phyloP scores from a whole-genome alignment of 139 green algal species.

The Tetratostichococcus sp. region DNA sequence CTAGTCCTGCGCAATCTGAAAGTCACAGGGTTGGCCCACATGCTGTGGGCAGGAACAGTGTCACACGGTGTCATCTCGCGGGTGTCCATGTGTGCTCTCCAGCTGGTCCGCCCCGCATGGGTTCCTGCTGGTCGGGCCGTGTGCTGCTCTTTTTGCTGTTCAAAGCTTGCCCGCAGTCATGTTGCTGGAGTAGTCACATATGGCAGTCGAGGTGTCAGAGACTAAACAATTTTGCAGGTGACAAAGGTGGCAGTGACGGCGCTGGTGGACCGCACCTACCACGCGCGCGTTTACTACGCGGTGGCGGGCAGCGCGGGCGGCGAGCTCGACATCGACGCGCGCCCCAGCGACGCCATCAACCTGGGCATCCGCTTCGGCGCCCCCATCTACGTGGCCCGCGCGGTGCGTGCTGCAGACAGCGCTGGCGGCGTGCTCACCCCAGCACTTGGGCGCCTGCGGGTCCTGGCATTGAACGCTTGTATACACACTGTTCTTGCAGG shows the following conservation, averaged over 20 bases:
- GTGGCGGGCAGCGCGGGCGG: not conserved
- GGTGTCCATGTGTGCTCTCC: not conserved
- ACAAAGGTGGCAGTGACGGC: constrained; percentile 51
- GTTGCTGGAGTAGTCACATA: too few relatives aligned
- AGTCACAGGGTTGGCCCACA: not conserved
- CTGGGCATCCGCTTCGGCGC: constrained; percentile 71
- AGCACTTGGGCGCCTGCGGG: too few relatives aligned
- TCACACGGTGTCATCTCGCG: not conserved
- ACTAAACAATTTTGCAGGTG: constrained; percentile 24
- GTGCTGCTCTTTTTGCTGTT: too few relatives aligned
- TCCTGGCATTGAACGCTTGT: too few relatives aligned
- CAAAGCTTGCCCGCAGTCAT: not conserved
- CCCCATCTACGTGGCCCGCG: constrained; percentile 65
- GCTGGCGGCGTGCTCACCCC: too few relatives aligned
- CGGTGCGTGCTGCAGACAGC: too few relatives aligned
- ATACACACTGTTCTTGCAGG: too few relatives aligned
- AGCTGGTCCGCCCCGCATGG: too few relatives aligned
- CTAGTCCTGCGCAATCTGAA: not conserved
- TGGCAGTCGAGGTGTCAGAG: too few relatives aligned
- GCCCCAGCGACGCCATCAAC: constrained; percentile 79
- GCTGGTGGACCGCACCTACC: constrained; percentile 58
- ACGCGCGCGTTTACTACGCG: constrained; percentile 43
- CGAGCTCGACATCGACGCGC: constrained; percentile 69
- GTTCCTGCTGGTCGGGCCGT: too few relatives aligned
- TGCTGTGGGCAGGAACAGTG: not conserved